Base-by-base conservation (phyloP, 2,329 filamentous ascomycete species). In the Scytalidium sp. region DNA sequence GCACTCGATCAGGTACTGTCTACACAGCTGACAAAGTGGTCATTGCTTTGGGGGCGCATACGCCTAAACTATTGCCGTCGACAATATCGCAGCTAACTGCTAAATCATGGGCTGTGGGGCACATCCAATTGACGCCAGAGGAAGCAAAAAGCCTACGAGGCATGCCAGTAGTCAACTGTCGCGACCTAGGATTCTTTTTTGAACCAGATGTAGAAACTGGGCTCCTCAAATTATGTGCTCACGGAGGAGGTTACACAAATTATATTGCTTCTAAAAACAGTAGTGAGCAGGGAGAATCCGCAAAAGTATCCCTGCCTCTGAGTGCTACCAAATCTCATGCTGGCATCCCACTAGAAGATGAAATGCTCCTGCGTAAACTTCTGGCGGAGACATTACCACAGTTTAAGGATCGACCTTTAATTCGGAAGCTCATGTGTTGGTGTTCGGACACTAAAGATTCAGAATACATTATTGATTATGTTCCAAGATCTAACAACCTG, bases 401-500 rank as follows among this genome's bases (percentile, higher is more conserved):
- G 51, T 64, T 79, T 47, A 72, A 72, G 2, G 67, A 75, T 21
- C 60, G 75, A 3, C 73, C 75, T 1, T 66, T 79, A 17, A 71
- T 78, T 6, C 62, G 71, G 32, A 70, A 73, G 54, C 71, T 67
- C 19, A 60, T 79, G 36, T 79, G 76, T 54, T 79, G 76, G 76
- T 78, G 77, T 58, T 73, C 75, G 2, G 76, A 79, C 56, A 77
- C 74, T 1, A 66, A 62, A 29, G 75, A 79, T 50, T 76, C 74
- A 3, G 74, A 79, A 20, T 78, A 71, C 55, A 70, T 74, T 36
- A 67, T 79, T 45, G 75, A 79, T 57, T 78, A 71, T 53, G 70
- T 77, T 15, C 75, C 75, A 0, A 55, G 61, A 2, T 73, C 69
- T 1, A 61, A 64, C 2, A 61, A 63, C 4, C 64, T 78, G 19